A percentile compares a stretch with the other conserved stretches of the same genome.
Conservation (phyloP, 768 basidiomycete species). For the Hericium alpestre region DNA sequence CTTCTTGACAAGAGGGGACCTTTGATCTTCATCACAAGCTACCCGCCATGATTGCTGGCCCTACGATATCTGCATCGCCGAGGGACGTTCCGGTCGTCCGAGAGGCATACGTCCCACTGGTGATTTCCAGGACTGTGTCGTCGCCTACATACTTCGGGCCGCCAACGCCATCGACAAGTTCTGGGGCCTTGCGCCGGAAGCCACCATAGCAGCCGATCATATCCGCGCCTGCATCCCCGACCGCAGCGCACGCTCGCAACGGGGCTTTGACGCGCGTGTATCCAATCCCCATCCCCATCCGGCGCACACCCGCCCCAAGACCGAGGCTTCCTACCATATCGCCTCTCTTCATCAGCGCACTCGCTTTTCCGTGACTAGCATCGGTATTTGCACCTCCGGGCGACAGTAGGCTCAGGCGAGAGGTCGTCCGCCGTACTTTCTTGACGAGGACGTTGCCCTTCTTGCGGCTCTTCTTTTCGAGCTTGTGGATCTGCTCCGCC, state of each 20-base stretch:
- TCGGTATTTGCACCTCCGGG: background rate
- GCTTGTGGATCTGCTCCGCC: background rate
- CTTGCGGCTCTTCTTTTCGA: background rate
- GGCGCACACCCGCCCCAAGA: conserved; percentile 7
- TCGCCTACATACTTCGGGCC: background rate
- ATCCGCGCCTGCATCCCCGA: background rate
- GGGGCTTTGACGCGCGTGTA: conserved; percentile 5
- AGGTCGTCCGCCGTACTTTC: background rate
- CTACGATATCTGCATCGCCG: background rate
- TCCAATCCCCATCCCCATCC: conserved; percentile 12
- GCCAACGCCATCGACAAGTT: background rate
- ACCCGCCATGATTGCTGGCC: background rate
- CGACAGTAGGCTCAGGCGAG: background rate
- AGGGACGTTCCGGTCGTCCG: background rate
- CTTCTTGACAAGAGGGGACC: background rate
- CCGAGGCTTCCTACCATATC: background rate
- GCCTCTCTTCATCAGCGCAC: background rate
- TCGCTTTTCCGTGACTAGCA: background rate
- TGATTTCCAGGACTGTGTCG: background rate
- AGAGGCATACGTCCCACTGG: background rate
- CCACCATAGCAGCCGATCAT: background rate
- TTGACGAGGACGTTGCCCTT: background rate
- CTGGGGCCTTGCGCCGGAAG: background rate
- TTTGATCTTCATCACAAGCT: background rate
- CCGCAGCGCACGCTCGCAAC: background rate